Base-by-base conservation (phyloP, 176 grass and related monocot species). In the Oryza glaberrima region DNA sequence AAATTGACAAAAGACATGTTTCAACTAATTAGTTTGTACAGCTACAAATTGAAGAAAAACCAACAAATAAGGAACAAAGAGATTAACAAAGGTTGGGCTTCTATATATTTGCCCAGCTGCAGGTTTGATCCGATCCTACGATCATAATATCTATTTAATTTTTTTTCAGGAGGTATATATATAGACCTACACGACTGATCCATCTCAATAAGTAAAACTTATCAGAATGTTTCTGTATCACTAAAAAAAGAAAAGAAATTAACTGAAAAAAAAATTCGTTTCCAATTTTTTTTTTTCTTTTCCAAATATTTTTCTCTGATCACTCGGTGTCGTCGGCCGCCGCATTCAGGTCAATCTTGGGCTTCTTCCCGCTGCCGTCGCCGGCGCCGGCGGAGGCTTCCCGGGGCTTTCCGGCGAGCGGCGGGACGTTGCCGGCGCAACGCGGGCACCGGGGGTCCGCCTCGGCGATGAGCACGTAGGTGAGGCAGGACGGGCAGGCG, bases 401-500 rank as follows among this genome's bases (percentile, higher is more conserved):
- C 6, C 45, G n/a, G 11, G 69, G 1, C 28, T 43, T 77, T 26
- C 17, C 13, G 20, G 14, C 6, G 28, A 88, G 86, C 86, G 81
- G 81, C 4, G 92, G 83, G 26, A 94, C 90, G 30, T 23, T 86
- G 12, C 78, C 19, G 7, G 83, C 19, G 70, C 92, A 94, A 4
- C 92, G 92, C 36, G 92, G 92, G 90, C 92, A 94, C 7, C 82
- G 64, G 0, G 90, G 92, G 75, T 92, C 71, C 0, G 6, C 69
- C 38, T 82, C 83, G n/a, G 82, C 41, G 74, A 92, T 87, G 68
- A 94, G 90, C 78, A 94, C 92, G 46, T 94, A 94, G 0, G 87
- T 92, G 44, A 94, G 90, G 89, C 92, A 94, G 75, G 89, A 81
- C 16, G 90, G 66, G 75, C 92, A 94, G 3, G 89, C 90, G 41